Evolutionary conservation across 225 moss, liverwort and hornwort species (phyloP).

Genomic region (Rhytidiadelphus loreus): DNA sequence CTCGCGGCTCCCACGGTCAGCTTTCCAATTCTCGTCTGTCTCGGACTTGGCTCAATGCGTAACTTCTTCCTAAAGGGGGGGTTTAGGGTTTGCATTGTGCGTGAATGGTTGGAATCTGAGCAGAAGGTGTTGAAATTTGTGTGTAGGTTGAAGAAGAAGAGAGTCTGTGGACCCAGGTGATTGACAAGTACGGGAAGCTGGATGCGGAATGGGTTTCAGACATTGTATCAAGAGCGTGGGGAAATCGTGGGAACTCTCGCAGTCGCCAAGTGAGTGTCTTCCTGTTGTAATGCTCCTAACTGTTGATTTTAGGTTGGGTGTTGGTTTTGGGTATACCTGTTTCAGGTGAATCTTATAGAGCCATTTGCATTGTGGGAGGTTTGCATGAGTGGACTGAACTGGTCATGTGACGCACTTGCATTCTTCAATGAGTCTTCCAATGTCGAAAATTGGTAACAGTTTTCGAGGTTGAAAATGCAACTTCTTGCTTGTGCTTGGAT

Average conservation of each 20-base stretch:
- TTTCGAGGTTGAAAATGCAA: background rate
- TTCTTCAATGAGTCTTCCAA: background rate
- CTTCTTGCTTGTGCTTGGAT: background rate
- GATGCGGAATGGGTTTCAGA: slow-evolving; percentile 94
- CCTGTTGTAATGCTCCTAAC: background rate
- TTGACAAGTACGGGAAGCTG: slow-evolving; percentile 53
- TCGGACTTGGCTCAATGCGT: background rate
- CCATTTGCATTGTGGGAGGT: background rate
- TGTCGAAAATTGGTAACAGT: background rate
- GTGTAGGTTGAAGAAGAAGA: slow-evolving; percentile 94
- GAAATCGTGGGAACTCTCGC: slow-evolving; percentile 92
- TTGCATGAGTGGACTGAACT: background rate
- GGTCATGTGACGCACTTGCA: background rate
- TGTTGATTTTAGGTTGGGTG: background rate
- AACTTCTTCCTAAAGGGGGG: background rate
- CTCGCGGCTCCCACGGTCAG: slow-evolving; percentile 79
- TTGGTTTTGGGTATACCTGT: background rate
- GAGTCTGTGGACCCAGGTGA: slow-evolving; percentile 74
- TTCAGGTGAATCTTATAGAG: background rate
- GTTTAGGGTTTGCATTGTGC: background rate
- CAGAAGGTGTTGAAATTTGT: background rate
- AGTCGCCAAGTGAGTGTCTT: slow-evolving; percentile 61
- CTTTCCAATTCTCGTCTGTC: background rate
- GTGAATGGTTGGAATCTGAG: background rate
- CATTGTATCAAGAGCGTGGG: slow-evolving; percentile 89